Evolutionary conservation across 345 rosid species (phyloP).

Genomic region (Pistacia atlantica): DNA sequence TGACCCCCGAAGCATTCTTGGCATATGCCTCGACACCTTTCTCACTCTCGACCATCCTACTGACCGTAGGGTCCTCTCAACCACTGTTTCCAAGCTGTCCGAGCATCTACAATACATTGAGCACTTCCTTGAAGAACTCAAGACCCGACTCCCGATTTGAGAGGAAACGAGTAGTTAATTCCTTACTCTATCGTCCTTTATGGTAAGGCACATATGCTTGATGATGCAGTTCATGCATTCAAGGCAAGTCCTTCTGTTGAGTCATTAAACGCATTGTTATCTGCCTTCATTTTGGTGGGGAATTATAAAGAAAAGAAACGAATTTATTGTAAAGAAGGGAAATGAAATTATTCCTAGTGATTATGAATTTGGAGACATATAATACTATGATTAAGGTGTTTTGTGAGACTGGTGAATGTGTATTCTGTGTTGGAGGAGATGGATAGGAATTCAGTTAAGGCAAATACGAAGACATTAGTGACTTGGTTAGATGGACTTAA

Average conservation of each 20-base stretch:
- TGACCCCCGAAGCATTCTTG: conserved; percentile 70
- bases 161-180: conserved; percentile 52
- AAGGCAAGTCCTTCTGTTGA: conserved; percentile 54
- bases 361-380: conserved; percentile 51
- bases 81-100: conserved; percentile 60
- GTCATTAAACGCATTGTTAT: conserved; percentile 64
- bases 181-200: conserved; percentile 66
- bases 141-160: conserved; percentile 60
- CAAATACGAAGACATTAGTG: conserved; percentile 53
- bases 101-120: conserved; percentile 24
- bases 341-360: too few species aligned
- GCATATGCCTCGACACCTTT: conserved; percentile 77
- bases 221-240: conserved; percentile 57
- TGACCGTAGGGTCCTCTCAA: conserved; percentile 67
- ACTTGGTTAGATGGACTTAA: conserved; percentile 66
- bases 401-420: too few species aligned
- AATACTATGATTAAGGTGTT: conserved; percentile 15
- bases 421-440: conserved; percentile 25
- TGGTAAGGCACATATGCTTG: conserved; percentile 79
- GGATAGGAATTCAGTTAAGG: conserved; percentile 61
- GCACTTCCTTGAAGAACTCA: conserved; percentile 57
- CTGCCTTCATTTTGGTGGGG: conserved; percentile 60
- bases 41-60: conserved; percentile 59
- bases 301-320: conserved; percentile 58
- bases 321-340: conserved; percentile 34